phyloP scores from a whole-genome alignment of 1,284 basidiomycete genomes.

The Malassezia sp. region DNA sequence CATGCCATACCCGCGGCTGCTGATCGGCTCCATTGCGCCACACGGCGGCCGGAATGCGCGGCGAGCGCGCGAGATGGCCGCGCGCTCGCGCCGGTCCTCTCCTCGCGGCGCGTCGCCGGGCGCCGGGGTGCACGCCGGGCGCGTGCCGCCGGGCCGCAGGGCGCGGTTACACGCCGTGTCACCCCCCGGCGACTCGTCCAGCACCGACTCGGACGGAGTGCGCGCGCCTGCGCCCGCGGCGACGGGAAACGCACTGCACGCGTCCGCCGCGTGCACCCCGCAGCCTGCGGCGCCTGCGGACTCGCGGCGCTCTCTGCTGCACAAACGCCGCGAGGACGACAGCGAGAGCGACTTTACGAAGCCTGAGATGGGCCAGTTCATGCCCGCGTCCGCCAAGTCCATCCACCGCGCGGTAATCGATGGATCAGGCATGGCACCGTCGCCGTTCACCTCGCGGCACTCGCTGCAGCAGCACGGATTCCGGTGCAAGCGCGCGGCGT shows the following conservation, averaged over 20 bases:
- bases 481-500: conserved; percentile 25
- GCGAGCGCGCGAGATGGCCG: conserved; percentile 39
- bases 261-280: too few relatives aligned
- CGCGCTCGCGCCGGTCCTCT: conserved; percentile 30
- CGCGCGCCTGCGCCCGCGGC: too few relatives aligned
- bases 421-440: conserved; percentile 37
- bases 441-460: conserved; percentile 32
- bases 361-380: conserved; percentile 40
- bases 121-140: too few relatives aligned
- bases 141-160: too few relatives aligned
- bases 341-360: too few relatives aligned
- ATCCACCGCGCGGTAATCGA: conserved; percentile 45
- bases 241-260: too few relatives aligned
- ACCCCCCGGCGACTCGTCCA: neutral
- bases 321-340: too few relatives aligned
- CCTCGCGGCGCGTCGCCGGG: conserved; percentile 8
- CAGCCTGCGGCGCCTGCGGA: too few relatives aligned
- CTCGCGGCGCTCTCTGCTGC: too few relatives aligned
- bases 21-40: conserved; percentile 43
- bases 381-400: conserved; percentile 35
- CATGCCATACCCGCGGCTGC: conserved; percentile 43
- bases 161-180: too few relatives aligned
- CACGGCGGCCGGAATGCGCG: conserved; percentile 37
- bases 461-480: conserved; percentile 30
- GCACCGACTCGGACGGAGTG: too few relatives aligned